Percentiles rank a stretch among this genome's conserved stretches.
These are phyloP conservation scores for Fusarium bulbicola DNA, from an alignment of 2,329 filamentous ascomycete species.

Conservation along the genomic window DNA sequence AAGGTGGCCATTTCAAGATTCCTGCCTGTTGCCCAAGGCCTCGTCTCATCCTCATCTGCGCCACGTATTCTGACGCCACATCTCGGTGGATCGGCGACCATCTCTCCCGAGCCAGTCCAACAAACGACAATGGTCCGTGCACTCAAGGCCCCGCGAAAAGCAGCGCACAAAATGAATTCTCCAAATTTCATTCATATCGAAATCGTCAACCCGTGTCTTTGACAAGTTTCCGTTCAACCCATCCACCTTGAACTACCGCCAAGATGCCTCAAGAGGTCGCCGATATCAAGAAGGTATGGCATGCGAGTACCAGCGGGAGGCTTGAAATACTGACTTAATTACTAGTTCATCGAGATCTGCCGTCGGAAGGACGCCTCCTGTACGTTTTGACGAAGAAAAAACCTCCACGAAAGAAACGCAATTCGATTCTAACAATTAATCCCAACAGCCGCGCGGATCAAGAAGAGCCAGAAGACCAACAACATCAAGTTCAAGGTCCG, in stretches of 20 bases:
- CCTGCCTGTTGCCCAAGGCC: neutral
- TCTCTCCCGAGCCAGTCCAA: conserved; percentile 25
- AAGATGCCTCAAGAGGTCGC: conserved; percentile 98
- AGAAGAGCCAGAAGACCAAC: conserved; percentile 91
- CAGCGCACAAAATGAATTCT: conserved; percentile 48
- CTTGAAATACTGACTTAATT: conserved; percentile 44
- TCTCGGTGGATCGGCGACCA: conserved; percentile 37
- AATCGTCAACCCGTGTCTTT: conserved; percentile 39
- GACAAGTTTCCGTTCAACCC: conserved; percentile 42
- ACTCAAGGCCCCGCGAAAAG: conserved; percentile 40
- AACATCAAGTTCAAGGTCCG: conserved; percentile 99
- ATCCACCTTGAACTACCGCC: conserved; percentile 58
- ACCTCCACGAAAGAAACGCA: conserved; percentile 19
- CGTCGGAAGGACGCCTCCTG: conserved; percentile 99
- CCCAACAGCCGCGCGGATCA: conserved; percentile 80
- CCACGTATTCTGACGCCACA: conserved; percentile 29
- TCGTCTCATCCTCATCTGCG: conserved; percentile 11
- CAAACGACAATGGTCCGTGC: conserved; percentile 39
- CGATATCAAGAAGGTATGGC: conserved; percentile 87
- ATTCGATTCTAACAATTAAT: conserved; percentile 43
- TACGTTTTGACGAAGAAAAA: conserved; percentile 65
- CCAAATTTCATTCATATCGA: conserved; percentile 43
- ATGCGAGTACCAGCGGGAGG: neutral
- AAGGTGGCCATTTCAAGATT: conserved; percentile 37
- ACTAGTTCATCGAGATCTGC: conserved; percentile 99